phyloP scores from a whole-genome alignment of 306 rosid species.

The Lithocarpus polystachyus region DNA sequence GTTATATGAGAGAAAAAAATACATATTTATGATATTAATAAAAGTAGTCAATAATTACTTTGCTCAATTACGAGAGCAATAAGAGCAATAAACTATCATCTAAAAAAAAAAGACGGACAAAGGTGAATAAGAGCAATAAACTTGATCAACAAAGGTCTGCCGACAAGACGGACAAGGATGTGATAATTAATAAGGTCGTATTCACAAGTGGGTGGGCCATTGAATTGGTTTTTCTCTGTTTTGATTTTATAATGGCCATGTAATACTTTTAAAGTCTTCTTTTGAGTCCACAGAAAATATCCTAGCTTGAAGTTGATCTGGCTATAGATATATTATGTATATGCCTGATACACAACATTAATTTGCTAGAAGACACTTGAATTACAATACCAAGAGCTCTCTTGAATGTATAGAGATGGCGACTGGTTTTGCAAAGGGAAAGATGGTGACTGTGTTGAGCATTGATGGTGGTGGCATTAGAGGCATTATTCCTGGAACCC shows the following conservation, averaged over 20 bases:
- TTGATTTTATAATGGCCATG: background rate
- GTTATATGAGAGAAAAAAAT: too few species aligned
- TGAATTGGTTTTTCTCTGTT: too few species aligned
- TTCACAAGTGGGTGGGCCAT: background rate
- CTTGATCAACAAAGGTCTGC: background rate
- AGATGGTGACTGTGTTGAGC: slow-evolving; percentile 12
- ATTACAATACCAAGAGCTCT: background rate
- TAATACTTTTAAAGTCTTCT: background rate
- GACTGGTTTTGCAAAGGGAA: background rate
- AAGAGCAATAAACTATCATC: too few species aligned
- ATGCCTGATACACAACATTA: too few species aligned
- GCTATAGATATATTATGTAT: too few species aligned
- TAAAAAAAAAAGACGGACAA: too few species aligned
- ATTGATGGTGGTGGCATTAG: slow-evolving; percentile 19
- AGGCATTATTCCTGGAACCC: slow-evolving; percentile 13
- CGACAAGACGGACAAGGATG: background rate
- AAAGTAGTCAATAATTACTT: too few species aligned
- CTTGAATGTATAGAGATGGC: background rate
- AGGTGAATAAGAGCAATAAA: too few species aligned
- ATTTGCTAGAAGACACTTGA: background rate
- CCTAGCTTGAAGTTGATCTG: too few species aligned
- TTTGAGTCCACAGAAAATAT: too few species aligned
- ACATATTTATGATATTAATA: too few species aligned
- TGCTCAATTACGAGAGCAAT: too few species aligned
- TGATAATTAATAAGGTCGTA: background rate